Conservation (phyloP, 1,139 yeast genomes). For the Scheffersomyces segobiensis region DNA sequence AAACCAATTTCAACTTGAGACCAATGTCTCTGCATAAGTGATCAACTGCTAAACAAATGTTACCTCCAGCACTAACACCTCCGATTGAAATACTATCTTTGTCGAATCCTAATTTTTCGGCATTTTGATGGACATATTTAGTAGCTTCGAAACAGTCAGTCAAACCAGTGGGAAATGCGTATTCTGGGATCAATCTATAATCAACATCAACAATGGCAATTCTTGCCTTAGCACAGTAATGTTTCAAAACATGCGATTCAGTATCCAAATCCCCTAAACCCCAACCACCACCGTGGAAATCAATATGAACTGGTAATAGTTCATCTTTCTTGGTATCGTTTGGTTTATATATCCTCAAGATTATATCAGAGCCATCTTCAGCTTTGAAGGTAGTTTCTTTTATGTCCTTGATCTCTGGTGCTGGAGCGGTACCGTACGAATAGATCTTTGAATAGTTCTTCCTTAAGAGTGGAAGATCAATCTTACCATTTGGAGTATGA, state of each 20-base stretch:
- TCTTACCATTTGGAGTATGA: slow-evolving; percentile 21
- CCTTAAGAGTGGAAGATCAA: slow-evolving; percentile 16
- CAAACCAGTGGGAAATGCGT: slow-evolving; percentile 19
- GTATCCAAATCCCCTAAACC: slow-evolving; percentile 28
- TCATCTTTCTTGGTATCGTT: slow-evolving; percentile 9
- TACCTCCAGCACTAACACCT: slow-evolving; percentile 25
- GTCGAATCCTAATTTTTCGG: slow-evolving; percentile 6
- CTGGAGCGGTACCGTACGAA: slow-evolving; percentile 18
- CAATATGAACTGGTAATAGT: slow-evolving; percentile 24
- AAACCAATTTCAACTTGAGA: slow-evolving; percentile 20
- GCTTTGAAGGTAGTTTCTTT: slow-evolving; percentile 11
- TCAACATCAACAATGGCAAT: slow-evolving; percentile 28
- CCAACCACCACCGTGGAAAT: slow-evolving; percentile 36
- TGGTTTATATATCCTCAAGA: slow-evolving; percentile 24
- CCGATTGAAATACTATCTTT: slow-evolving; percentile 19
- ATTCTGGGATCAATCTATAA: slow-evolving; percentile 14
- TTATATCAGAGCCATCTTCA: not conserved
- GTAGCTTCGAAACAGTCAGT: slow-evolving; percentile 21
- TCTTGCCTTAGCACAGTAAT: slow-evolving; percentile 17
- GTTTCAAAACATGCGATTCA: slow-evolving; percentile 17
- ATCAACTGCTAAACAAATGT: slow-evolving; percentile 19
- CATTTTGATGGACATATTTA: slow-evolving; percentile 14
- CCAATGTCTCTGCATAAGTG: slow-evolving; percentile 19
- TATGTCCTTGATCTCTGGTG: slow-evolving; percentile 16
- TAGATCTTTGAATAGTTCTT: slow-evolving; percentile 19